These are phyloP conservation scores for Podospora appendiculata DNA, from an alignment of 495 filamentous ascomycete species.

Conservation along the genomic window DNA sequence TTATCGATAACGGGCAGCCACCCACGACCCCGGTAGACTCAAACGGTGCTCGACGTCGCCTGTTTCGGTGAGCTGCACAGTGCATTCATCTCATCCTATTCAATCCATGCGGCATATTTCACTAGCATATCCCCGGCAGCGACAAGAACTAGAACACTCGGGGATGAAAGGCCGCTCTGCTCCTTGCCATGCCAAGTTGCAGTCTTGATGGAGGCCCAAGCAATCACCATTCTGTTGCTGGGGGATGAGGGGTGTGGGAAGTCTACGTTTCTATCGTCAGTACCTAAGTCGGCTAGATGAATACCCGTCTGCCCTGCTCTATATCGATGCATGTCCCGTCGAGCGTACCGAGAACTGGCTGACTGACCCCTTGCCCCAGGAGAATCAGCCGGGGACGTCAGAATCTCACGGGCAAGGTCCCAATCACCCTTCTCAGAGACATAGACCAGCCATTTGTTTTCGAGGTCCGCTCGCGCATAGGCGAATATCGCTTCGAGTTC, in stretches of 20 bases:
- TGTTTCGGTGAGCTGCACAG: too few relatives aligned
- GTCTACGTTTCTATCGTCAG: conserved; percentile 82
- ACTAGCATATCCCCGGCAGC: background rate
- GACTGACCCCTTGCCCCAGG: conserved; percentile 23
- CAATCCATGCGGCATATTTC: background rate
- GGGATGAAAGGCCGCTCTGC: background rate
- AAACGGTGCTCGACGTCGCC: too few relatives aligned
- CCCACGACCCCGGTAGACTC: too few relatives aligned
- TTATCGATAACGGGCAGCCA: too few relatives aligned
- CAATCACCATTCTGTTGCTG: conserved; percentile 66
- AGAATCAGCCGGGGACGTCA: conserved; percentile 39
- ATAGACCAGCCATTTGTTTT: conserved; percentile 78
- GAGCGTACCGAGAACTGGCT: too few relatives aligned
- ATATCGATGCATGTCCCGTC: too few relatives aligned
- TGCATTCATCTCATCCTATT: background rate
- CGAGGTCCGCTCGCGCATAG: conserved; percentile 53
- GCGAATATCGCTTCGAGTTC: conserved; percentile 65
- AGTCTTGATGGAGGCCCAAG: conserved; percentile 31
- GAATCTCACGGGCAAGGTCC: conserved; percentile 22
- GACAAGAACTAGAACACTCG: background rate
- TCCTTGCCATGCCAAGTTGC: background rate
- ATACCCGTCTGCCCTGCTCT: background rate
- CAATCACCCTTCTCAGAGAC: conserved; percentile 58
- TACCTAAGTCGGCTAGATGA: background rate
- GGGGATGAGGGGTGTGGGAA: conserved; percentile 80